Conservation (phyloP, 164 flowering plant genomes). For the Stephania japonica region DNA sequence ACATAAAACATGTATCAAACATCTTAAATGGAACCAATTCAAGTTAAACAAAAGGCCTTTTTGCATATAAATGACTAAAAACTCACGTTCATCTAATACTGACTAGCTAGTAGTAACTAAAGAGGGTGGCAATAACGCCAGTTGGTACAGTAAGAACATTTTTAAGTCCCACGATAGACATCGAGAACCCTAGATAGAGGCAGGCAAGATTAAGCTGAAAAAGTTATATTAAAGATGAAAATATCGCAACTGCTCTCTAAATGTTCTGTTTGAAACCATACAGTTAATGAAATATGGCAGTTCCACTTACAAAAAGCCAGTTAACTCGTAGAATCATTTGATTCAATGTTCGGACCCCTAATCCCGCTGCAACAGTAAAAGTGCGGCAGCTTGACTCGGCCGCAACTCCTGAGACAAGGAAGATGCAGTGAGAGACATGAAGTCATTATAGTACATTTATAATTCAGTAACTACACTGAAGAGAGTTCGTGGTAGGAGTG, state of each 20-base stretch:
- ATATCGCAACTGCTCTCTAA: too few species aligned
- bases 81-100: not conserved
- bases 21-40: not conserved
- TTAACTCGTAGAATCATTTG: conserved; percentile 7
- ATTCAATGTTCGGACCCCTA: conserved; percentile 32
- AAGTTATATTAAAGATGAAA: not conserved
- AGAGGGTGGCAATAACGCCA: too few species aligned
- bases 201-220: not conserved
- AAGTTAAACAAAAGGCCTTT: too few species aligned
- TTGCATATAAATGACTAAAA: too few species aligned
- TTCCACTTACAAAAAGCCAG: not conserved
- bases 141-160: too few species aligned
- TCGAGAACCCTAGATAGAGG: not conserved
- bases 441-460: too few species aligned
- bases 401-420: conserved; percentile 88
- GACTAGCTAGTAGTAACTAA: not conserved
- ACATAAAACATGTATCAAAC: too few species aligned
- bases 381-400: conserved; percentile 83
- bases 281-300: not conserved
- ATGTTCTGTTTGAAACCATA: too few species aligned
- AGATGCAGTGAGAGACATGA: too few species aligned
- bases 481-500: too few species aligned
- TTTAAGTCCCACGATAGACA: not conserved
- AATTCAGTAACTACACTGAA: too few species aligned
- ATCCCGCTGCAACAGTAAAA: conserved; percentile 89